Base-by-base conservation (phyloP, 768 basidiomycete species). In the Mycena metata region DNA sequence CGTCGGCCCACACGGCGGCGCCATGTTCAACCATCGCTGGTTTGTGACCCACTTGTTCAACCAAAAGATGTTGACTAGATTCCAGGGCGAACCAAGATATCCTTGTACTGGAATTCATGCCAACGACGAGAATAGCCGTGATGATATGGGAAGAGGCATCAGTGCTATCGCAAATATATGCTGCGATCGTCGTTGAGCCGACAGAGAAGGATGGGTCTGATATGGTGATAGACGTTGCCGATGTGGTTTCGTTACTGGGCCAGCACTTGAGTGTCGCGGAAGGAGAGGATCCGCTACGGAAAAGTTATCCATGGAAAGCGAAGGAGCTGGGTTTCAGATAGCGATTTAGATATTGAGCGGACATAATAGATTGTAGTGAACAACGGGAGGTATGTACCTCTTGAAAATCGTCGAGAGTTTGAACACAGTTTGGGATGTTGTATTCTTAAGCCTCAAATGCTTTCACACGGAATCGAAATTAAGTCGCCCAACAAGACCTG, bases 11-110 rank as follows among this genome's bases (percentile, higher is more conserved):
- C 70, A 71, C 45, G 70, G 70, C 12, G 70, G 70, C 5, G 70
- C 66, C 10, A 68, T 71, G 70, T 62, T 71, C 11, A 71, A 71
- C 36, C 66, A 71, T 30, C 70, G 66, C 23, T 71, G 70, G 69
- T 71, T 9, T 11, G 66, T 60, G 17, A 11, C 13, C 17, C 11
- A 50, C 19, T 17, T 19, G 3, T 1, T 16, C 45, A 16, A 24
- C 7, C 13, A 7, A n/a, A n/a, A 30, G 23, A 10, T 1, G 19
- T n/a, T 55, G 10, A 54, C 24, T 23, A 52, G 16, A 35, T 2
- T 30, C 15, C 41, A 67, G 69, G 70, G 70, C 70, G 7, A 46
- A 35, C 12, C 56, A 35, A 52, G 59, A 43, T 21, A 71, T 43
- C 7, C 26, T 71, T 19, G 55, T 71, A 8, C 11, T 71, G 5